These are phyloP conservation scores for Parafenestella ontariensis DNA, from an alignment of 2,329 filamentous ascomycete genomes.

Conservation along the genomic window DNA sequence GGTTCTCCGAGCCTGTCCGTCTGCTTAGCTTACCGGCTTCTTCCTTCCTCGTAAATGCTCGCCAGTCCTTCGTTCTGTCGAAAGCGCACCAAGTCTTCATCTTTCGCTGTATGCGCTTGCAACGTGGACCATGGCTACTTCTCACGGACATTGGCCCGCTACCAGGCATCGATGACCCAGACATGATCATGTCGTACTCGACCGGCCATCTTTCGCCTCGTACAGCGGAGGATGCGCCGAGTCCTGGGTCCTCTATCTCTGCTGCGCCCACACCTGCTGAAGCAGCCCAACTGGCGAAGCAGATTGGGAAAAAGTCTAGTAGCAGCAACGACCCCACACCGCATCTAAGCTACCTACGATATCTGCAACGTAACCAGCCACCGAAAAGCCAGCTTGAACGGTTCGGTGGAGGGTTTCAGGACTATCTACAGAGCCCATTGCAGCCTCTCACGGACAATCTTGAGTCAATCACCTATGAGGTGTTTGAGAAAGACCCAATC, in stretches of 20 bases:
- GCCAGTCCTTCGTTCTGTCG: slow-evolving; percentile 65
- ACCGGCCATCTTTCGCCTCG: slow-evolving; percentile 51
- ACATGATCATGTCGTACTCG: slow-evolving; percentile 46
- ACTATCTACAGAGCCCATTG: slow-evolving; percentile 93
- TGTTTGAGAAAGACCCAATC: slow-evolving; percentile 97
- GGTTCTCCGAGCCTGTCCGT: slow-evolving; percentile 69
- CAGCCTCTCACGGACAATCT: slow-evolving; percentile 96
- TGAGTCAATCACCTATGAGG: slow-evolving; percentile 96
- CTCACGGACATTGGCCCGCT: slow-evolving; percentile 65
- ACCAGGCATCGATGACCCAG: slow-evolving; percentile 55
- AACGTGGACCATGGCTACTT: slow-evolving; percentile 66
- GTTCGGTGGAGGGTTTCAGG: slow-evolving; percentile 79
- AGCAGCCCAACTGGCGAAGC: slow-evolving; percentile 57
- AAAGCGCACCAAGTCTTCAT: slow-evolving; percentile 66
- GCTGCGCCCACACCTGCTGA: slow-evolving; percentile 71
- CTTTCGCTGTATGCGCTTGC: slow-evolving; percentile 63
- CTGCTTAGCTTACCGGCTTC: slow-evolving; percentile 61
- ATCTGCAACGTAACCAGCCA: slow-evolving; percentile 83
- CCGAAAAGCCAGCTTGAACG: slow-evolving; percentile 67
- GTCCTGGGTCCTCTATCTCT: slow-evolving; percentile 28
- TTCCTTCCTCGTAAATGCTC: slow-evolving; percentile 64
- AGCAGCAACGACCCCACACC: slow-evolving; percentile 62
- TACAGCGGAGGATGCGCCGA: slow-evolving; percentile 50
- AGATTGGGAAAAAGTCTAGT: slow-evolving; percentile 51
- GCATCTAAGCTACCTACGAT: slow-evolving; percentile 81